Percentiles rank a stretch among this genome's conserved stretches.
Evolutionary conservation across 2,329 filamentous ascomycete genomes (phyloP).

Genomic region (Dendrostoma leiphaemia): DNA sequence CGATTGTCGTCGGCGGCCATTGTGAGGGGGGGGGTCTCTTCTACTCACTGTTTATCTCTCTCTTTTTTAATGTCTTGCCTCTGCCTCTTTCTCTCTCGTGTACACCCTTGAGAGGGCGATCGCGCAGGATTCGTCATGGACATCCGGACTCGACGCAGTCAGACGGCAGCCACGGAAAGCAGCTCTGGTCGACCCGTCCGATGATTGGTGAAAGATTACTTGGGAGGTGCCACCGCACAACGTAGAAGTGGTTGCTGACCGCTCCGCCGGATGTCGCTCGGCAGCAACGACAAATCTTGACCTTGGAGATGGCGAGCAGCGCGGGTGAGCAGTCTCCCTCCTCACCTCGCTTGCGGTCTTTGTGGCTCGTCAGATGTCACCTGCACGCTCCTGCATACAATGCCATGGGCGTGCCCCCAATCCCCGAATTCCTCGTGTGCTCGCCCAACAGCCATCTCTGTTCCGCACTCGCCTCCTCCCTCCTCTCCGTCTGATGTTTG

Average conservation of each 20-base stretch:
- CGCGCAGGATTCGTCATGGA: slow-evolving; percentile 3
- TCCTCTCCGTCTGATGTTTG: not conserved
- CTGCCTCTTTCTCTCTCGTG: not conserved
- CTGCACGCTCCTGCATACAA: slow-evolving; percentile 14
- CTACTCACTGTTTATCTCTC: too few relatives aligned
- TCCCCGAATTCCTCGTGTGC: slow-evolving; percentile 11
- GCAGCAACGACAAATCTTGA: slow-evolving; percentile 1
- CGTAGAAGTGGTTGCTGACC: slow-evolving; percentile 16
- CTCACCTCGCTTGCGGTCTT: slow-evolving; percentile 7
- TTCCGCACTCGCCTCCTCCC: slow-evolving; percentile 5
- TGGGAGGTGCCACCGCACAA: slow-evolving; percentile 17
- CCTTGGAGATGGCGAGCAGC: not conserved
- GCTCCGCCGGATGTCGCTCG: slow-evolving; percentile 12
- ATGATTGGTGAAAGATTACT: slow-evolving; percentile 15
- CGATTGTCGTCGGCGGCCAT: not conserved
- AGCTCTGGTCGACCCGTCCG: slow-evolving; percentile 12
- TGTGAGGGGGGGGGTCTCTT: too few relatives aligned
- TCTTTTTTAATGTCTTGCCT: not conserved
- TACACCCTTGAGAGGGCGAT: not conserved
- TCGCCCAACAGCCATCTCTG: not conserved
- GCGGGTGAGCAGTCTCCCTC: not conserved
- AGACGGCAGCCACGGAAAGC: slow-evolving; percentile 15
- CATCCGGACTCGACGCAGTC: slow-evolving; percentile 11
- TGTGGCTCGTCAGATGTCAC: slow-evolving; percentile 18
- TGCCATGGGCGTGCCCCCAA: slow-evolving; percentile 6